Evolutionary conservation across 768 basidiomycete species (phyloP), one percentile per base, ranked within the genome.

Genomic region (Neoboletus magnificus): DNA sequence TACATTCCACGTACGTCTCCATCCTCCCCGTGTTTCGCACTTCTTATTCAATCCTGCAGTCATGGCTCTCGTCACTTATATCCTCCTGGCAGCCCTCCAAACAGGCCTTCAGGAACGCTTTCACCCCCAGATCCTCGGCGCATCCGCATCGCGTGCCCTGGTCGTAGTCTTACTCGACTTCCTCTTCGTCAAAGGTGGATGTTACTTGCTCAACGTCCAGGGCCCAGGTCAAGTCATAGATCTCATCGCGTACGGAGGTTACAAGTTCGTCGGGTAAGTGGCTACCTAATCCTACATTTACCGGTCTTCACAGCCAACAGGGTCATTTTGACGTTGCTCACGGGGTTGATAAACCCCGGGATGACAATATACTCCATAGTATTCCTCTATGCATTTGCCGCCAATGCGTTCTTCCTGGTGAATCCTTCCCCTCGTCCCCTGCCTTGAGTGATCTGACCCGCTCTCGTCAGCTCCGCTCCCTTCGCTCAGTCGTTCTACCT

Each of bases 21-120:
- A 2, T 18, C 54, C 40, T 4, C 25, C 15, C 23, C 44, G 46
- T 36, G 52, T 40, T 37, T 53, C 25, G 22, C 50, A 12, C 57
- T 33, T 30, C 54, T 48, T 52, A 55, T 55, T 58, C 49, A 54
- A 64, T 27, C 60, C 56, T 51, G 33, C 20, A 95, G 92, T 86
- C 12, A 98, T 99, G 97, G 91, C 94, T 0, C 79, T 98, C 18
- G 92, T 96, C 30, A 97, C 97, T 0, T 98, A 98, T 68, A 87
- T 98, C 58, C 86, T 99, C 39, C 78, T 97, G 3, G 86, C 88
- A 18, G 94, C 92, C 5, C 77, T 97, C 8, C 82, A 89, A 50
- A 85, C 92, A 2, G 96, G 97, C 27, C 77, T 96, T 18, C 80
- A 89, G 53, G 82, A 84, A 50, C 81, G 84, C 37, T 98, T 97